Evolutionary conservation across 1,284 basidiomycete genomes (phyloP), one percentile per base, ranked within the genome.

Genomic region (Xerocomus alliaceus): DNA sequence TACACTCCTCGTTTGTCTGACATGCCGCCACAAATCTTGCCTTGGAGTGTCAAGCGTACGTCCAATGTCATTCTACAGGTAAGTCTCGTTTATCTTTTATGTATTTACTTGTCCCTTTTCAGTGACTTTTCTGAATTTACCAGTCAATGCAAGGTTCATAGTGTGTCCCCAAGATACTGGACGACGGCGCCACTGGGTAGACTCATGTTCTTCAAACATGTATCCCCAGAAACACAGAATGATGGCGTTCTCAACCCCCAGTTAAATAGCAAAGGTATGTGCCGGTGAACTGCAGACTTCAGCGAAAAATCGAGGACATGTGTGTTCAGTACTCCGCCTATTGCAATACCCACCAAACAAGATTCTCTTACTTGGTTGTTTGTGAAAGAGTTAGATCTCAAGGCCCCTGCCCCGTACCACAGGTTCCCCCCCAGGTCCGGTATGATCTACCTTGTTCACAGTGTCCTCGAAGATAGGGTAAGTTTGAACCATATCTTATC

Each of bases 201-300:
- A 39, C 39, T 47, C 50, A 26, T 37, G 9, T 35, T 46, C n/a
- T 11, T 58, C 28, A 29, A 24, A n/a, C 28, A 41, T 42, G 51
- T 24, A 37, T 18, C 18, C 31, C 5, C 26, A 42, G 15, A 49
- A 35, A 46, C 56, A 68, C 68, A 60, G 55, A 56, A 42, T 24
- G n/a, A 32, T 35, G 42, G n/a, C n/a, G 37, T 22, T 31, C 37
- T 58, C 46, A 15, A 41, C 44, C 32, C 37, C 39, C 26, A 15
- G 34, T 54, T 75, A 75, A 69, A 75, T 56, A 60, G 29, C 44
- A 41, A 56, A 60, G 52, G 60, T 72, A 64, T 59, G 69, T 61
- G 39, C 26, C 50, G 34, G 50, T 26, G 49, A 58, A 24, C 28
- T 44, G 44, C 61, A 75, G 53, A 61, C 41, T 53, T 32, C 24